phyloP scores from a whole-genome alignment of 306 rosid species.

The Bauhinia variegata region DNA sequence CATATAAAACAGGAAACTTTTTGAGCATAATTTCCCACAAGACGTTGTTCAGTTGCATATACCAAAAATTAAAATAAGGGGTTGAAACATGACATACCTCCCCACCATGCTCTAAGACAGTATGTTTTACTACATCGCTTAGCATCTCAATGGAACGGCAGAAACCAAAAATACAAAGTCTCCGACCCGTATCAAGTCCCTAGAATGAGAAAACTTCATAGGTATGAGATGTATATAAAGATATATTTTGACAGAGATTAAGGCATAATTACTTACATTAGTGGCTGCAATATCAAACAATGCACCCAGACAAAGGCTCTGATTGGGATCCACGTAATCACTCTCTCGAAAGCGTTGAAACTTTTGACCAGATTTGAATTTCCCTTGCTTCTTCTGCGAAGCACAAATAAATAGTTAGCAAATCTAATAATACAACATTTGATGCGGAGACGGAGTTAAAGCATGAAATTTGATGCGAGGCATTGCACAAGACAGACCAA shows the following conservation, averaged over 20 bases:
- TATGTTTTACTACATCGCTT: conserved; percentile 93
- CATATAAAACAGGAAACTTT: too few relatives aligned
- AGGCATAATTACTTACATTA: conserved; percentile 55
- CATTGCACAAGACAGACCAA: conserved; percentile 18
- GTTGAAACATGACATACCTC: conserved; percentile 63
- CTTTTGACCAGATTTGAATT: conserved; percentile 54
- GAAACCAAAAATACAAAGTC: conserved; percentile 88
- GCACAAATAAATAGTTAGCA: conserved; percentile 30
- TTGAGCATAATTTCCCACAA: not conserved
- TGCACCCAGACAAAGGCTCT: conserved; percentile 90
- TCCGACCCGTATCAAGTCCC: conserved; percentile 96
- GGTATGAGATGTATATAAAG: conserved; percentile 21
- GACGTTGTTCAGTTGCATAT: conserved; percentile 13
- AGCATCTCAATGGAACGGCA: conserved; percentile 98
- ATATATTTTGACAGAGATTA: conserved; percentile 8
- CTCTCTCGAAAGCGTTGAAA: conserved; percentile 81
- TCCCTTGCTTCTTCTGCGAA: conserved; percentile 78
- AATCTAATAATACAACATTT: conserved; percentile 33
- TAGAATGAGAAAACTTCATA: conserved; percentile 37
- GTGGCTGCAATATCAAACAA: conserved; percentile 96
- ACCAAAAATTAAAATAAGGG: conserved; percentile 16
- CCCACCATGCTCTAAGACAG: conserved; percentile 92
- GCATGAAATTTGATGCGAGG: conserved; percentile 27
- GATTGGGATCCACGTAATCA: conserved; percentile 88
- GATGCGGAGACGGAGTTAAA: conserved; percentile 32